Evolutionary conservation across 1,139 yeast species (phyloP), one percentile per base, ranked within the genome.

Genomic region (Nadsonia starkeyi-henricii): DNA sequence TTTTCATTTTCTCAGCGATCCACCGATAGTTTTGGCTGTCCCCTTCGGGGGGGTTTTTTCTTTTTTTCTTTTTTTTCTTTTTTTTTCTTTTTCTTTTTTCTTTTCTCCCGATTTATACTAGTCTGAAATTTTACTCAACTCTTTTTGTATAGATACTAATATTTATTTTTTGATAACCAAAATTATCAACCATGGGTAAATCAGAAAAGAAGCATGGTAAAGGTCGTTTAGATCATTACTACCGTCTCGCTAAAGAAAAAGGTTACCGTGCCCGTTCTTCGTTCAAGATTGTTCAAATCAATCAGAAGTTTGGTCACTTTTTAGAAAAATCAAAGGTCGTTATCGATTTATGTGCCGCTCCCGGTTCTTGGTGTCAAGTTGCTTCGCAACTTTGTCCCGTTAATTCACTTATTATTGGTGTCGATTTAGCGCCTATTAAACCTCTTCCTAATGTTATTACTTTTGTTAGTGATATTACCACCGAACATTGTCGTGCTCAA

Each of bases 301-400:
- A 93, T 69, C 96, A 93, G 63, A 91, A 91, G 64, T 93, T 79
- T 71, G 96, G 96, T 30, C 96, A 88, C 66, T 91, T 91, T 64
- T 70, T 89, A 52, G 96, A 89, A 61, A 84, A 85, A 65, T 88
- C 97, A n/a, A 91, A 86, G 66, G 97, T 91, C 44, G 96, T 91
- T 44, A 85, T 91, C 50, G 99, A 91, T 76, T 73, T 91, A 58
- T 91, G 99, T 82, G 97, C 98, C 51, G 98, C 98, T 2, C 98
- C 99, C 36, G 99, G 99, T 51, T 88, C 96, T 2, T 91, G 98
- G 97, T 91, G 98, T 75, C 99, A 91, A 69, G 98, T 93, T 43
- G 98, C 98, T 1, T 79, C 95, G 2, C 86, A 86, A 54, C 68
- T 86, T 51, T 89, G 97, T 69, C 96, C 97, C 1, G 72, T 89